Evolutionary conservation across 2,329 filamentous ascomycete species (phyloP), one percentile per base, ranked within the genome.

Genomic region (Diaporthe caulivora): DNA sequence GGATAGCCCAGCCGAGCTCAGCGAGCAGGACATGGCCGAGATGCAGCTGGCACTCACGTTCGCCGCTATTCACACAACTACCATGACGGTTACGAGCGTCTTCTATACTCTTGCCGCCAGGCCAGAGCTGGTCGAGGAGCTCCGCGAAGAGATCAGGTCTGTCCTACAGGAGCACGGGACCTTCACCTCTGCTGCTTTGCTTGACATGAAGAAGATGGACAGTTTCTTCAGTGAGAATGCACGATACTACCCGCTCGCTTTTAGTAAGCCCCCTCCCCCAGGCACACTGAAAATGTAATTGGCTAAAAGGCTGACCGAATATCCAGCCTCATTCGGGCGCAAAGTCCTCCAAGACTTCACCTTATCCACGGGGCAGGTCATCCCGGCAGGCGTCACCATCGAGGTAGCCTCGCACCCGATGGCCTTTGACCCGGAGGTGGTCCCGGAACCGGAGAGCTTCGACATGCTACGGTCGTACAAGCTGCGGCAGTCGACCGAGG

Each of bases 61-160:
- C 67, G 87, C 87, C 0, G 85, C 87, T 2, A 88, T 90, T 37
- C 86, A 88, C 73, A 88, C 87, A 0, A 89, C 86, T 0, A 84
- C 85, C 0, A 78, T 85, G 55, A 82, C 85, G 0, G 76, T 83
- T 0, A 87, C 85, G 1, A 89, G 82, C 34, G 84, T 84, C 7
- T 83, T 92, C 60, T 89, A 87, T 77, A 86, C 88, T 71, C 78
- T 92, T 4, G 85, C 85, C 0, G 82, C 86, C 7, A 80, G 83
- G 75, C 88, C 88, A 0, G 85, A 90, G 44, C 83, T 87, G 76
- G 80, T 88, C 44, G 81, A 86, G 9, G 83, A 86, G 17, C 79
- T 91, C 1, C 85, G 89, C 2, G 82, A 88, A 24, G 89, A 92
- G 76, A 85, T 87, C 7, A 76, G 81, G 2, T 76, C 80, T 0